phyloP scores from a whole-genome alignment of 805 yeast genomes.

The Huiozyma sinensis region DNA sequence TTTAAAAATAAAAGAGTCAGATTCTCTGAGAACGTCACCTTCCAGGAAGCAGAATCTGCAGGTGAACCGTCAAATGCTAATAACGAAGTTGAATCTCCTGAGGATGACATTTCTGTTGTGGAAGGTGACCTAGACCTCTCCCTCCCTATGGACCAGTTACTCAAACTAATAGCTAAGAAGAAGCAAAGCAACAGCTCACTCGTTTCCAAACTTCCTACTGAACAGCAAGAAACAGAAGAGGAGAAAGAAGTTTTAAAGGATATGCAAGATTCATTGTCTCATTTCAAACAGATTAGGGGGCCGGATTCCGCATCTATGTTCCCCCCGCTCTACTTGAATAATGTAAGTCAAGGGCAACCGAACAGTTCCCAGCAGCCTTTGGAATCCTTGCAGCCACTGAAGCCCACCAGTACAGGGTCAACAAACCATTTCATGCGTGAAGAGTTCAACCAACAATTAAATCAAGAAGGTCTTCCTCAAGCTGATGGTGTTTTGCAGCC shows the following conservation, averaged over 20 bases:
- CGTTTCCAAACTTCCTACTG: slow-evolving; percentile 24
- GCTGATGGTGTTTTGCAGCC: slow-evolving; percentile 9
- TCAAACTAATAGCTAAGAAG: slow-evolving; percentile 34
- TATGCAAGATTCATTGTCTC: slow-evolving; percentile 63
- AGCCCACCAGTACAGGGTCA: slow-evolving; percentile 28
- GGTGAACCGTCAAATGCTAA: slow-evolving; percentile 8
- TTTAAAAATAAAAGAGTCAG: slow-evolving; percentile 52
- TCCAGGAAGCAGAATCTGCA: slow-evolving; percentile 12
- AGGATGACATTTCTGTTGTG: slow-evolving; percentile 5
- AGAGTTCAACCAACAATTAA: slow-evolving; percentile 7
- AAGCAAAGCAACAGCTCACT: slow-evolving; percentile 16
- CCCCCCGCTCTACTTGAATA: slow-evolving; percentile 1
- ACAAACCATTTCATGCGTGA: slow-evolving; percentile 24
- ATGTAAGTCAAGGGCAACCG: neutral
- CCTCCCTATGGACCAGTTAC: slow-evolving; percentile 68
- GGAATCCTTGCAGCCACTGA: slow-evolving; percentile 19
- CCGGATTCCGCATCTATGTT: slow-evolving; percentile 45
- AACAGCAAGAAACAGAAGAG: slow-evolving; percentile 38
- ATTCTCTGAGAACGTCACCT: slow-evolving; percentile 55
- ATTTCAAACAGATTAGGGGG: slow-evolving; percentile 59
- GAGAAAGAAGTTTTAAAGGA: slow-evolving; percentile 64
- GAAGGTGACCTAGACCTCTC: slow-evolving; percentile 41
- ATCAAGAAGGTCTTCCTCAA: neutral
- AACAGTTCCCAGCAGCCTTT: slow-evolving; percentile 8
- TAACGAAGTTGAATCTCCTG: slow-evolving; percentile 4